Evolutionary conservation across 2,329 filamentous ascomycete genomes (phyloP).

Genomic region (Cladobotryum protrusum): DNA sequence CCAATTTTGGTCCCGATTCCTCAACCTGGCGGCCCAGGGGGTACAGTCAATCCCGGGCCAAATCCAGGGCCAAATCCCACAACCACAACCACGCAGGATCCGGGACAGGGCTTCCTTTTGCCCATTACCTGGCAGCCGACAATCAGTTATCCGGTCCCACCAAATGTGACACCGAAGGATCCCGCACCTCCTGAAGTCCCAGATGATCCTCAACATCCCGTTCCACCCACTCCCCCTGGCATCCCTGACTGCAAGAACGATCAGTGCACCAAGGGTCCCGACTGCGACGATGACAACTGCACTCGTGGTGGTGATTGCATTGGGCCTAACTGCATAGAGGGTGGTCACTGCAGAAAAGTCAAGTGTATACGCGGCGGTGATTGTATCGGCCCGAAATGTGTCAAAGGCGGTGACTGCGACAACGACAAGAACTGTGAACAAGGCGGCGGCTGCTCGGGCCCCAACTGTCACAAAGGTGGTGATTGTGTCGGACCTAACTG

Average conservation of each 20-base stretch:
- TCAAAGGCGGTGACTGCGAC: slow-evolving; percentile 5
- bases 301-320: slow-evolving; percentile 7
- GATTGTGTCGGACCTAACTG: not conserved
- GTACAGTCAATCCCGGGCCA: no score
- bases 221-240: not conserved
- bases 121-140: slow-evolving; percentile 6
- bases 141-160: slow-evolving; percentile 1
- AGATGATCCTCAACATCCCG: not conserved
- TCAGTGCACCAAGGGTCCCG: slow-evolving; percentile 1
- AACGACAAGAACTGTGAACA: not conserved
- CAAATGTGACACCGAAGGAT: not conserved
- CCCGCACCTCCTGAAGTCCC: slow-evolving; percentile 4
- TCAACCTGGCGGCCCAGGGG: no score
- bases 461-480: not conserved
- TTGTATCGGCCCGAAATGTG: slow-evolving; percentile 4
- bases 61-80: no score
- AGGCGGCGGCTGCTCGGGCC: slow-evolving; percentile 9
- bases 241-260: not conserved
- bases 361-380: slow-evolving; percentile 7
- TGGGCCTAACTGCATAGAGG: slow-evolving; percentile 1
- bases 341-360: slow-evolving; percentile 2
- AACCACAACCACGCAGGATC: not conserved
- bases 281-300: slow-evolving; percentile 3
- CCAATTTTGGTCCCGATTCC: not conserved
- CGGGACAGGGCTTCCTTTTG: not conserved